Percentiles rank a stretch among this genome's conserved stretches.
phyloP scores from a whole-genome alignment of 768 basidiomycete genomes.

The Tulasnella sp. region DNA sequence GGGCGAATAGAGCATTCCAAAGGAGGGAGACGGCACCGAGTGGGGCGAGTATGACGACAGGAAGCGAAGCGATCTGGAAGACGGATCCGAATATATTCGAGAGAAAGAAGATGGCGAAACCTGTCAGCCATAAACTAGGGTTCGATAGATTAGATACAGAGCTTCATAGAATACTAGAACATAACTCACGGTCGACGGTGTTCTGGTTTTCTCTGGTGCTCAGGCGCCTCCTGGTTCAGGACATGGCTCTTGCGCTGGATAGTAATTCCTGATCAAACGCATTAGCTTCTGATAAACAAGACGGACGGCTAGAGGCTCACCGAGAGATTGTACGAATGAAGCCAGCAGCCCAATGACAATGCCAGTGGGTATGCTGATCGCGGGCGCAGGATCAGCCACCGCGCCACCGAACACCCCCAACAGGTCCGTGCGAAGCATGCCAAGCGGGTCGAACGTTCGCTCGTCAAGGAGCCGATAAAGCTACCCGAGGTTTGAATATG shows the following conservation, averaged over 20 bases:
- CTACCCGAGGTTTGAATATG: background rate
- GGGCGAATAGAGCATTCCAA: slow-evolving; percentile 90
- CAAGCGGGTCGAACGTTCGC: background rate
- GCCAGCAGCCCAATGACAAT: slow-evolving; percentile 58
- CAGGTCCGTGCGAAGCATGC: background rate
- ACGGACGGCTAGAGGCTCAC: slow-evolving; percentile 18
- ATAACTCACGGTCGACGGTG: slow-evolving; percentile 63
- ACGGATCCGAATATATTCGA: slow-evolving; percentile 82
- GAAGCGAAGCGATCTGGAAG: slow-evolving; percentile 86
- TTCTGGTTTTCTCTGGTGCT: slow-evolving; percentile 51
- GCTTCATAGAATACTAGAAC: background rate
- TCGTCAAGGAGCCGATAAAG: background rate
- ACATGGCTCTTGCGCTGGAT: slow-evolving; percentile 92
- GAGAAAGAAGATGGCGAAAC: slow-evolving; percentile 75
- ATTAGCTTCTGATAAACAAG: background rate
- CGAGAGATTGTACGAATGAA: slow-evolving; percentile 80
- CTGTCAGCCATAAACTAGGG: slow-evolving; percentile 72
- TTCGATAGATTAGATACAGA: background rate
- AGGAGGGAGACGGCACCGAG: slow-evolving; percentile 85
- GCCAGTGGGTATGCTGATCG: slow-evolving; percentile 15
- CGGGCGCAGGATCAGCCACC: background rate
- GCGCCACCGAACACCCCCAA: background rate
- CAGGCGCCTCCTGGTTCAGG: slow-evolving; percentile 60
- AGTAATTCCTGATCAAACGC: slow-evolving; percentile 45
- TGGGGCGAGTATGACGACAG: slow-evolving; percentile 89